Evolutionary conservation across 352 stramenopile genomes (phyloP), one percentile per base, ranked within the genome.

Genomic region (Detonula confervacea): DNA sequence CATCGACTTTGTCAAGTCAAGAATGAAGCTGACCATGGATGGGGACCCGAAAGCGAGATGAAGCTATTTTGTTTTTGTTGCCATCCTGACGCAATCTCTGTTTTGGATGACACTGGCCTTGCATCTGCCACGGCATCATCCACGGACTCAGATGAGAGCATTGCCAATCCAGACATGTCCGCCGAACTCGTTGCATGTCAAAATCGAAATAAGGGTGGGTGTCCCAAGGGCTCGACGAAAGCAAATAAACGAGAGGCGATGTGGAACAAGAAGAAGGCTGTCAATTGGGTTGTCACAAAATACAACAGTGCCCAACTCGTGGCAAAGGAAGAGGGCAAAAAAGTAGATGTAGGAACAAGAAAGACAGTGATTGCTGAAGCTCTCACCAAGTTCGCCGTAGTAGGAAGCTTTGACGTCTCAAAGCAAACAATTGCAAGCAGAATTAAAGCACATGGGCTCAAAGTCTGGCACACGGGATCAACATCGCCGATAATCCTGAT

Each of bases 161-260:
- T n/a, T n/a, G n/a, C n/a, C n/a, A n/a, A n/a, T n/a, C n/a, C n/a
- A n/a, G n/a, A n/a, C n/a, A n/a, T n/a, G n/a, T n/a, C n/a, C n/a
- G n/a, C n/a, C n/a, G n/a, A n/a, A n/a, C n/a, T n/a, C n/a, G n/a
- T n/a, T n/a, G n/a, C n/a, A n/a, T n/a, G n/a, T n/a, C n/a, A n/a
- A n/a, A n/a, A n/a, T n/a, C 18, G 22, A 42, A 68, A 56, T 24
- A 68, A 44, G 20, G 60, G 60, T 39, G 60, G 60, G 20, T 22
- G 60, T 29, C 60, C 60, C 22, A 39, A 42, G 16, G 39, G 39
- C 8, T 68, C 60, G 12, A 56, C 60, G 6, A 63, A 29, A 30
- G 55, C 12, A 46, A 63, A 63, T 47, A 63, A 63, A 20, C 20
- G 35, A 47, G 9, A 16, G 2, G 39, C 39, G 9, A 49, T 49